A percentile compares a stretch with the other conserved stretches of the same genome.
Evolutionary conservation across 371 early-diverging fungal genomes (phyloP).

Genomic region (Mycotypha africana): DNA sequence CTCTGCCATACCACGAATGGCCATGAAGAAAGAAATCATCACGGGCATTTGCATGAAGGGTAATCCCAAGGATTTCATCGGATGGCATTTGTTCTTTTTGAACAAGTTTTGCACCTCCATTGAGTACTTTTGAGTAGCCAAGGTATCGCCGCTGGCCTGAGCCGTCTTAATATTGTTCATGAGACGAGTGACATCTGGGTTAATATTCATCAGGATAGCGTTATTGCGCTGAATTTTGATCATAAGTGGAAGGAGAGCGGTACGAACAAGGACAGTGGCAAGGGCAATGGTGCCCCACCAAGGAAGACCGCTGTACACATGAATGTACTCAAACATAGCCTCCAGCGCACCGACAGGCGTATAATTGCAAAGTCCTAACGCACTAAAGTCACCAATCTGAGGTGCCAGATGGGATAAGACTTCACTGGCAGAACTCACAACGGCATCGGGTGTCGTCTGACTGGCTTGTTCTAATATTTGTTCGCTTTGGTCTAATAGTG

Average conservation of each 20-base stretch:
- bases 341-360: slow-evolving; percentile 80
- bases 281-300: slow-evolving; percentile 90
- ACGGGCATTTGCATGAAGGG: slow-evolving; percentile 79
- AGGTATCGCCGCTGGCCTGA: slow-evolving; percentile 51
- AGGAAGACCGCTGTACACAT: slow-evolving; percentile 82
- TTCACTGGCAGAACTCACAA: slow-evolving; percentile 46
- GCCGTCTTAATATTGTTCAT: slow-evolving; percentile 61
- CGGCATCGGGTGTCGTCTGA: slow-evolving; percentile 36
- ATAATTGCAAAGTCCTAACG: slow-evolving; percentile 69
- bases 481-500: no score
- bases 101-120: slow-evolving; percentile 57
- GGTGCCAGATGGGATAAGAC: no score
- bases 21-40: slow-evolving; percentile 87
- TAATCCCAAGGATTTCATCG: slow-evolving; percentile 57
- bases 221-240: slow-evolving; percentile 72
- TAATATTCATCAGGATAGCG: slow-evolving; percentile 68
- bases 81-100: slow-evolving; percentile 59
- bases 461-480: slow-evolving; percentile 18
- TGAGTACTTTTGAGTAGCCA: slow-evolving; percentile 46
- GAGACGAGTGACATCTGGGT: slow-evolving; percentile 69
- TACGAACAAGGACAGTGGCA: slow-evolving; percentile 69
- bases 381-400: slow-evolving; percentile 78
- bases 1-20: slow-evolving; percentile 74
- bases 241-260: slow-evolving; percentile 69
- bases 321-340: slow-evolving; percentile 69